phyloP scores from a whole-genome alignment of 2,329 filamentous ascomycete genomes.

The Stagonosporopsis cucurbitacearum region DNA sequence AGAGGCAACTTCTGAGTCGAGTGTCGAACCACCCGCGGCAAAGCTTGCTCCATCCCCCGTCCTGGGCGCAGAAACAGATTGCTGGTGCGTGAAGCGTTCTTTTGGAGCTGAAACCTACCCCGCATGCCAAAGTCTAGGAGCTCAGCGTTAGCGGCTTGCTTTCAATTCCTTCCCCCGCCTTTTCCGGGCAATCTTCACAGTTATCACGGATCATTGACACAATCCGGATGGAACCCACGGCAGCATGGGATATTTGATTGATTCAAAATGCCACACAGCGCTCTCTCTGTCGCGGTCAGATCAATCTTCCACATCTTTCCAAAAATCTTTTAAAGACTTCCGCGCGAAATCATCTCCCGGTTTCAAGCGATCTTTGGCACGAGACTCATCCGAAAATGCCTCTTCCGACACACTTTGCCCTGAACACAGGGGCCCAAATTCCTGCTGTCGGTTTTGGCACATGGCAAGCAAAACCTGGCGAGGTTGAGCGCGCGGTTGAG shows the following conservation, averaged over 20 bases:
- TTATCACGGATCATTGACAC: not conserved
- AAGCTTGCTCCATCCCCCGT: not conserved
- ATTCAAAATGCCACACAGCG: not conserved
- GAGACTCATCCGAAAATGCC: slow-evolving; percentile 18
- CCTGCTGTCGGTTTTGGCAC: slow-evolving; percentile 77
- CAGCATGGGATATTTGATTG: no score
- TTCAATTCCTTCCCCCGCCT: not conserved
- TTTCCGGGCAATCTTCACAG: not conserved
- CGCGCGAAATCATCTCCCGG: not conserved
- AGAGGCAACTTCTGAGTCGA: not conserved
- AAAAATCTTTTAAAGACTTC: not conserved
- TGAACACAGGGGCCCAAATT: slow-evolving; percentile 75
- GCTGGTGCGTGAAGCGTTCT: not conserved
- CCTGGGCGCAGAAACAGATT: not conserved
- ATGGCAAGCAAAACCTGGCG: slow-evolving; percentile 74
- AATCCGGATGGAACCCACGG: not conserved
- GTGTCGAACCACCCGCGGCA: not conserved
- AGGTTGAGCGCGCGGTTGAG: slow-evolving; percentile 66
- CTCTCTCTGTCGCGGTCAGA: not conserved
- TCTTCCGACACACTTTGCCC: slow-evolving; percentile 52
- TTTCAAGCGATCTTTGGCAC: not conserved
- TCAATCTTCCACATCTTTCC: not conserved
- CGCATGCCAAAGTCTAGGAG: not conserved
- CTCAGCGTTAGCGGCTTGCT: not conserved
- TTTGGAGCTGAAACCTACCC: not conserved